Evolutionary conservation across 345 rosid genomes (phyloP).

Genomic region (Lepidium africanum): DNA sequence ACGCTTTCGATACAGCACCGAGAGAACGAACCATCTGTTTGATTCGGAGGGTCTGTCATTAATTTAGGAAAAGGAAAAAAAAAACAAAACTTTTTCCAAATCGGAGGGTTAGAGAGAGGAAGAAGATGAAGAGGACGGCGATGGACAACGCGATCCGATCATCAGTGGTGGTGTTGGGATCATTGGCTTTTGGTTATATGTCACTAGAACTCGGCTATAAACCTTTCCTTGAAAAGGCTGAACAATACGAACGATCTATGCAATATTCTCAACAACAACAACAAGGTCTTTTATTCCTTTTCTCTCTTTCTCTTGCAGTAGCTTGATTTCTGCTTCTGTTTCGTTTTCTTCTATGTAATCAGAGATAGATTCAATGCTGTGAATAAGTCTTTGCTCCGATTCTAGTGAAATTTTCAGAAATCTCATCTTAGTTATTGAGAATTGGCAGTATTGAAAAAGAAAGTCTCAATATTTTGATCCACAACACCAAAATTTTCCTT

Average conservation of each 20-base stretch:
- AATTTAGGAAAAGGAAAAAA: neutral
- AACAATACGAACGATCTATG: conserved; percentile 27
- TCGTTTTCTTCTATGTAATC: neutral
- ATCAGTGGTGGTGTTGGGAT: conserved; percentile 49
- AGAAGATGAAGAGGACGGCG: conserved; percentile 27
- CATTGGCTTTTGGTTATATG: conserved; percentile 68
- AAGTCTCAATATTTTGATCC: neutral
- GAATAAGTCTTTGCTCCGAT: neutral
- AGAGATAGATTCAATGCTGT: neutral
- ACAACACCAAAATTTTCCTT: neutral
- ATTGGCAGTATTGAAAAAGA: neutral
- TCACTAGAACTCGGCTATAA: conserved; percentile 58
- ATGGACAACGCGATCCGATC: conserved; percentile 32
- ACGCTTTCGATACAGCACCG: conserved; percentile 10
- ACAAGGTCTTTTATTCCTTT: conserved; percentile 10
- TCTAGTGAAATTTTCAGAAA: neutral
- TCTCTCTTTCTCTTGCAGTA: neutral
- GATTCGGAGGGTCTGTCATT: neutral
- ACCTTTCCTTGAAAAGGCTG: conserved; percentile 54
- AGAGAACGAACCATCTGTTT: neutral
- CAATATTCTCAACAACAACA: conserved; percentile 11
- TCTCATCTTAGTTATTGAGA: neutral
- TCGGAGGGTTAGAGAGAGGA: neutral
- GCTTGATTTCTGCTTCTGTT: neutral
- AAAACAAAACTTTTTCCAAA: neutral